Evolutionary conservation across 805 yeast species (phyloP).

Genomic region (Zygosaccharomyces lentus): DNA sequence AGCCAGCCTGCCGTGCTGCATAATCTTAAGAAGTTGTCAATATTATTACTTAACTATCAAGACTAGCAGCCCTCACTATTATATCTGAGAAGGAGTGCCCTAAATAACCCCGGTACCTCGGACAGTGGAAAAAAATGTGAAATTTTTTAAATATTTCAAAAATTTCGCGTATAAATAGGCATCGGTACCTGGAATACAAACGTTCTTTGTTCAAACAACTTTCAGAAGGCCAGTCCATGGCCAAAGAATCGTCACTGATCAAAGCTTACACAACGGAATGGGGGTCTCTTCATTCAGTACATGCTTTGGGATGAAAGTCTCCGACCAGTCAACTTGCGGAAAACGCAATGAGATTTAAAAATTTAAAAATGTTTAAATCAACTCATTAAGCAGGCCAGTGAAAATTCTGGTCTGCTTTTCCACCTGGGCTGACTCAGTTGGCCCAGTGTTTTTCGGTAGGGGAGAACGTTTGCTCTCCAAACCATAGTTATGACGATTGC

Average conservation of each 20-base stretch:
- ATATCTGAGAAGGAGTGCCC: background rate
- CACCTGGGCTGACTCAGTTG: slow-evolving; percentile 18
- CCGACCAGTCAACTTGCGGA: slow-evolving; percentile 70
- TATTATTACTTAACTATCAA: background rate
- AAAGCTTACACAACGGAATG: slow-evolving; percentile 59
- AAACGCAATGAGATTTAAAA: slow-evolving; percentile 47
- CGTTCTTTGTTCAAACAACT: slow-evolving; percentile 7
- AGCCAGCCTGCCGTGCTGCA: background rate
- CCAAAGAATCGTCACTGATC: slow-evolving; percentile 67
- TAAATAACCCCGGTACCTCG: background rate
- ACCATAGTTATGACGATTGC: slow-evolving; percentile 76
- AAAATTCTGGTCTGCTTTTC: slow-evolving; percentile 9
- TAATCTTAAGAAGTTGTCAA: background rate
- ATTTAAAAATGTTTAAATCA: slow-evolving; percentile 35
- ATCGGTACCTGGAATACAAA: background rate
- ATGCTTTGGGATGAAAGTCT: slow-evolving; percentile 83
- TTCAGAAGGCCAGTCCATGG: slow-evolving; percentile 49
- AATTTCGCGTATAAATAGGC: slow-evolving; percentile 8
- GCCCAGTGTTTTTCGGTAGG: slow-evolving; percentile 50
- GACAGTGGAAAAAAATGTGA: background rate
- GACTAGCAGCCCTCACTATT: background rate
- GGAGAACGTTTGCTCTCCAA: slow-evolving; percentile 50
- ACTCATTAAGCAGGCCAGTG: slow-evolving; percentile 32
- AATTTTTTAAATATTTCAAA: slow-evolving; percentile 8
- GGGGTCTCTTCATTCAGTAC: slow-evolving; percentile 13